Evolutionary conservation across 495 filamentous ascomycete genomes (phyloP), one percentile per base, ranked within the genome.

Genomic region (Astrocystis sublimbata): DNA sequence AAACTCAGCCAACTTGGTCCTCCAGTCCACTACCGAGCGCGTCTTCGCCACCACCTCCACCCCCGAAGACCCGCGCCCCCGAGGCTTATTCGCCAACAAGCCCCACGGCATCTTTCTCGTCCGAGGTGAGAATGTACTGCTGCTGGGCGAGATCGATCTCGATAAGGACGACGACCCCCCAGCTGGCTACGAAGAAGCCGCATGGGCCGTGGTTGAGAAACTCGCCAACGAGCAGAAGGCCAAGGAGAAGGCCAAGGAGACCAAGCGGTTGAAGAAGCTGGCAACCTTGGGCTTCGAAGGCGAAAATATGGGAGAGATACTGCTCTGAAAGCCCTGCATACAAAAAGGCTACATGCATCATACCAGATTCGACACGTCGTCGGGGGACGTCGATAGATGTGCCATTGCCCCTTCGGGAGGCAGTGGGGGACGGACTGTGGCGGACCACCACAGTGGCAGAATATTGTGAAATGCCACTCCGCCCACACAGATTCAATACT

Each of bases 141-240:
- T 98, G 50, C 77, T 98, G 4, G 93, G 93, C 43, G 93, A 98
- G 81, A 96, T 98, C 73, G 93, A 98, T 68, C 84, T 97, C 17
- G 93, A 98, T 76, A 92, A 89, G 66, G 93, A 98, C 75, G 93
- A 98, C 74, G 87, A 96, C 47, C 76, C 92, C 38, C 92, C 93
- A 0, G 76, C 85, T 26, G 83, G 85, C 0, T 86, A 88, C 66
- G 83, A 86, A 62, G 78, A 84, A 68, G 93, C 84, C 2, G 82
- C 90, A 0, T 78, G 86, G 28, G 82, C 87, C 58, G 77, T 89
- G 62, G 92, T 96, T 9, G 83, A 88, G 68, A 84, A 84, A 38
- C 71, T 93, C 17, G 88, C 88, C 64, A 89, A 89, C 69, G 79
- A 89, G 65, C 86, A 85, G 65, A 84, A 88, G 38, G 76, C 71